A percentile compares a stretch with the other conserved stretches of the same genome.
Evolutionary conservation across 2,329 filamentous ascomycete species (phyloP).

Genomic region (Aspergillus pseudoglaucus): DNA sequence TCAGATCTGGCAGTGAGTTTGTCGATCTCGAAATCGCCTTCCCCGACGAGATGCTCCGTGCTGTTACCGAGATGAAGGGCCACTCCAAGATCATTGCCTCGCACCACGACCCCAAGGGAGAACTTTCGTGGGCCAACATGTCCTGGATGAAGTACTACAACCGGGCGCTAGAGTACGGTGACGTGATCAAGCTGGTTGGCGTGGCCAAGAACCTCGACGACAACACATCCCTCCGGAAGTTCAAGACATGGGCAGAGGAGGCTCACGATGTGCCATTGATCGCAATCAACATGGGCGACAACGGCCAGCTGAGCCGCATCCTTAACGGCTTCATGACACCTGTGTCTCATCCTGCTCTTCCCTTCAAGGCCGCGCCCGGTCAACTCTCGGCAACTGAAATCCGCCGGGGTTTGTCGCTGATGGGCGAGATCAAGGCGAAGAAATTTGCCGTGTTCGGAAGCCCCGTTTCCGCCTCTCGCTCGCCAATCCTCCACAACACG

Average conservation of each 20-base stretch:
- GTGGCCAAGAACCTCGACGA: slow-evolving; percentile 69
- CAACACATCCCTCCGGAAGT: slow-evolving; percentile 76
- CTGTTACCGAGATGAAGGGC: slow-evolving; percentile 62
- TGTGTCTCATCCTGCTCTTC: slow-evolving; percentile 81
- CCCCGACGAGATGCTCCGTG: slow-evolving; percentile 66
- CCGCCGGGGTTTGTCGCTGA: slow-evolving; percentile 65
- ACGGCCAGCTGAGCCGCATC: slow-evolving; percentile 82
- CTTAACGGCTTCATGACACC: slow-evolving; percentile 91
- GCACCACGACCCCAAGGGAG: slow-evolving; percentile 78
- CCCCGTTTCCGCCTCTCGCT: slow-evolving; percentile 74
- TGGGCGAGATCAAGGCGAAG: slow-evolving; percentile 69
- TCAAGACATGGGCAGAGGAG: slow-evolving; percentile 68
- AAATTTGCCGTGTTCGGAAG: slow-evolving; percentile 84
- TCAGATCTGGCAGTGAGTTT: slow-evolving; percentile 84
- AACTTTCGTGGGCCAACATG: slow-evolving; percentile 83
- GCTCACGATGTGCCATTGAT: slow-evolving; percentile 80
- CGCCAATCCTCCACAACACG: slow-evolving; percentile 81
- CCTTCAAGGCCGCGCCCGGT: slow-evolving; percentile 87
- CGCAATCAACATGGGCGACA: slow-evolving; percentile 87
- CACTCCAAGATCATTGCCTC: slow-evolving; percentile 84
- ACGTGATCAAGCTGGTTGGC: slow-evolving; percentile 91
- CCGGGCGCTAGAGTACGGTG: slow-evolving; percentile 78
- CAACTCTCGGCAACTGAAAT: slow-evolving; percentile 90
- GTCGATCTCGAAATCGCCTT: slow-evolving; percentile 88
- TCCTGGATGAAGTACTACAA: slow-evolving; percentile 91